Base-by-base conservation (phyloP, 441 rosid species). In the Gossypium davidsonii region DNA sequence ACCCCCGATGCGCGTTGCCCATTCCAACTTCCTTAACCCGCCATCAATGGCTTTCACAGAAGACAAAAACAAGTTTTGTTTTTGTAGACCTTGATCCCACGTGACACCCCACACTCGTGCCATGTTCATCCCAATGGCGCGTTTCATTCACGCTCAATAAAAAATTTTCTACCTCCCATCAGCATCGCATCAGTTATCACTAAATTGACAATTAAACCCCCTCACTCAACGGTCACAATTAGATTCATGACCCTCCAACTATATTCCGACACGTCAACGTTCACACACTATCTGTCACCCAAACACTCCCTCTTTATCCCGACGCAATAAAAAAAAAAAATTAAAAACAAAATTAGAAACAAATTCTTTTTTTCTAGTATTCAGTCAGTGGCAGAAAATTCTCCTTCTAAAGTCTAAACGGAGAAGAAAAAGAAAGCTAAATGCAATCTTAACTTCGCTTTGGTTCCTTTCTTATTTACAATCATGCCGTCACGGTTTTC, bases 401-500 rank as follows among this genome's bases (percentile, higher is more conserved):
- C 55, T n/a, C 26, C 37, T 23, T 61, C 25, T 12, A 23, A 57
- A 23, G 31, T 25, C 14, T 3, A 7, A 23, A 46, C 39, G 1
- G 56, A 14, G 56, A 21, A 44, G 70, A 44, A 65, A 52, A 61
- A 56, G 59, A 53, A 68, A 68, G 72, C 53, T 5, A 20, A 37
- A 34, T 73, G 66, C 49, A 26, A 57, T 25, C 42, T 5, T 71
- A 5, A 59, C 37, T n/a, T n/a, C 53, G 21, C 57, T 44, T 44
- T 44, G 37, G 11, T 72, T 60, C 7, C 14, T 23, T 60, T 58
- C 26, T 60, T 42, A 59, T 64, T 73, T 42, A 15, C 65, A 51
- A 23, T 15, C 44, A 91, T 91, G 97, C 90, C 91, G 67, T 85
- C 93, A 11, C 88, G 83, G 57, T 77, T 18, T 21, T 74, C 83